Conservation (phyloP, 2,329 filamentous ascomycete species). For the Cytospora piceae region DNA sequence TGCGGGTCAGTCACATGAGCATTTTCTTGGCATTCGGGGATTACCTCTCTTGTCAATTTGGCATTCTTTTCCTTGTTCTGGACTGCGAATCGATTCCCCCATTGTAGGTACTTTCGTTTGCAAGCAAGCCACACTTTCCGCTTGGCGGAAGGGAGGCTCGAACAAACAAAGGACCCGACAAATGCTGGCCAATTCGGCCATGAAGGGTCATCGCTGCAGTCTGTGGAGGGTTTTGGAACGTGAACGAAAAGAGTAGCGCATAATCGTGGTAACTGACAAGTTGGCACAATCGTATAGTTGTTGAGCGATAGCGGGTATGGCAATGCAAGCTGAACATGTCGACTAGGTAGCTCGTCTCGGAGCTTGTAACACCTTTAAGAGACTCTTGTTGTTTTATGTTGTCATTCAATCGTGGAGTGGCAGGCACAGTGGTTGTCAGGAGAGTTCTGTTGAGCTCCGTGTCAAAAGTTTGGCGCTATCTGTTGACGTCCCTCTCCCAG, state of each 20-base stretch:
- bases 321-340: constrained; percentile 30
- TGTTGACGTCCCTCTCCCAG: constrained; percentile 30
- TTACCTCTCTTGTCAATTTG: constrained; percentile 20
- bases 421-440: constrained; percentile 32
- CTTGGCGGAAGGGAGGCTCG: constrained; percentile 1
- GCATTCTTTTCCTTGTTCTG: constrained; percentile 1
- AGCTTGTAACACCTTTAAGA: constrained; percentile 23
- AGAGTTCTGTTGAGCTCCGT: constrained; percentile 32
- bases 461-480: constrained; percentile 32
- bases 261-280: constrained; percentile 21
- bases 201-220: constrained; percentile 1
- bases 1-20: constrained; percentile 20
- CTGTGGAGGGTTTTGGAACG: constrained; percentile 8
- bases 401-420: constrained; percentile 29
- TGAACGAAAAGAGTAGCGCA: constrained; percentile 7
- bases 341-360: constrained; percentile 23
- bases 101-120: constrained; percentile 4
- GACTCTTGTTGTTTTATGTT: constrained; percentile 28
- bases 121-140: constrained; percentile 12
- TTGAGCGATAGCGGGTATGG: constrained; percentile 22
- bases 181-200: neutral
- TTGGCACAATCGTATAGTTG: constrained; percentile 26
- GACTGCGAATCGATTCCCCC: constrained; percentile 2
- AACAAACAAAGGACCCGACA: neutral
- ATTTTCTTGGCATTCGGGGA: constrained; percentile 3